phyloP scores from a whole-genome alignment of 1,284 basidiomycete genomes.

The Boletellus deceptivus region DNA sequence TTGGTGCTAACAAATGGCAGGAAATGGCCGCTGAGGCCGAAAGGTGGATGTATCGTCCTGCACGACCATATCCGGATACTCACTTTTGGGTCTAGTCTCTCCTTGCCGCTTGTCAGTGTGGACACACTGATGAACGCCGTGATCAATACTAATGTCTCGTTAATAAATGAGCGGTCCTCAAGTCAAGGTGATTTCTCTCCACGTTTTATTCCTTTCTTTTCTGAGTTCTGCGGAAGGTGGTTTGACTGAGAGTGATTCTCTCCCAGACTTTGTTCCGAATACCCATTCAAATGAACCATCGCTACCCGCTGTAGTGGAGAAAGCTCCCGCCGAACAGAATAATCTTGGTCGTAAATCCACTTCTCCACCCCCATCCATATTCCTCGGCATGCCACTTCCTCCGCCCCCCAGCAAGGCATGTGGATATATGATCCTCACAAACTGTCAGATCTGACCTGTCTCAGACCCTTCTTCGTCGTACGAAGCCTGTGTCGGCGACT shows the following conservation, averaged over 20 bases:
- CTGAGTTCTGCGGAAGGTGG: slow-evolving; percentile 13
- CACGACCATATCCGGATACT: neutral
- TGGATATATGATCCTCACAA: too few relatives aligned
- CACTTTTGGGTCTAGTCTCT: slow-evolving; percentile 33
- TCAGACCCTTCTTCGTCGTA: slow-evolving; percentile 25
- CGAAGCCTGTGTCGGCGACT: slow-evolving; percentile 15
- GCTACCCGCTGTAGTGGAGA: slow-evolving; percentile 13
- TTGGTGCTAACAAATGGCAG: slow-evolving; percentile 53
- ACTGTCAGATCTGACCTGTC: neutral
- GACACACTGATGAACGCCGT: slow-evolving; percentile 43
- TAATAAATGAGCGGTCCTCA: slow-evolving; percentile 8
- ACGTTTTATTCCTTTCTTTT: neutral
- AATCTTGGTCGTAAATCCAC: slow-evolving; percentile 6
- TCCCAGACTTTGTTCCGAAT: slow-evolving; percentile 44
- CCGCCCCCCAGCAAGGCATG: slow-evolving; percentile 33
- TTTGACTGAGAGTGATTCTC: slow-evolving; percentile 24
- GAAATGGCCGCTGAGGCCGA: slow-evolving; percentile 49
- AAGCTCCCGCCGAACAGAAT: neutral
- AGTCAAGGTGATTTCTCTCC: slow-evolving; percentile 22
- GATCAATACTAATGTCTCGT: slow-evolving; percentile 38
- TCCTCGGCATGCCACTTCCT: slow-evolving; percentile 22
- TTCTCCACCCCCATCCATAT: slow-evolving; percentile 14
- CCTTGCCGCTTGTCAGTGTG: slow-evolving; percentile 36
- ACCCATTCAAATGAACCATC: slow-evolving; percentile 44
- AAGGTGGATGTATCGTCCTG: slow-evolving; percentile 39